Evolutionary conservation across 139 green algal genomes (phyloP), one percentile per base, ranked within the genome.

Genomic region (Axilococcus clingmanii): DNA sequence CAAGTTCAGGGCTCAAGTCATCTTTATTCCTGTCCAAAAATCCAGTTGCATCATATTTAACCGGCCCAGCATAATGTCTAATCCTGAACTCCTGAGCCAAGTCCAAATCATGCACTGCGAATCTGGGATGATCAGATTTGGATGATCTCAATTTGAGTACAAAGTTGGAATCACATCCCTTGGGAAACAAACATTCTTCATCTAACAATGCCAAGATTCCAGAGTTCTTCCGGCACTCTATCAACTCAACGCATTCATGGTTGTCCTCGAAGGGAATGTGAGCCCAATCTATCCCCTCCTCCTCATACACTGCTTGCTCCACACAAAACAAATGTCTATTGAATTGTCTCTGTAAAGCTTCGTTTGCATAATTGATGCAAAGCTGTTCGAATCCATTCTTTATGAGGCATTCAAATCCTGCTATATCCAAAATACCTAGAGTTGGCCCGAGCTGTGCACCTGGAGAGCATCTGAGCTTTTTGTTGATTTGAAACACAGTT

Each of bases 321-420:
- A 88, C 57, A 45, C 74, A 78, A 59, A 90, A 89, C 40, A 91
- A 60, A 68, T 92, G 79, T 20, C 65, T 68, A 54, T 85, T 91
- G 74, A 96, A 96, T 73, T 95, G 85, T 77, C 95, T 86, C 77
- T 96, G 88, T 63, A 96, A 78, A 25, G 81, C 77, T 73, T 96
- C 88, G 59, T 96, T 96, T 23, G 88, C 88, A 34, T 90, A 84
- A 72, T 96, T 96, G 78, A 96, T 96, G 77, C 88, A 96, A 33
- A 96, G 83, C 79, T 96, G 88, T 76, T 96, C 88, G 55, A 93
- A 91, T 47, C 50, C 47, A 76, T 91, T 91, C 28, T 53, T 55
- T 17, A 67, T 40, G 55, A 88, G 88, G 50, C 70, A 75, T 68
- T 95, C 86, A 50, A 95, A 95, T 52, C 86, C 85, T 61, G 93